Evolutionary conservation across 1,284 basidiomycete genomes (phyloP), one percentile per base, ranked within the genome.

Genomic region (Anthracocystis setariae): DNA sequence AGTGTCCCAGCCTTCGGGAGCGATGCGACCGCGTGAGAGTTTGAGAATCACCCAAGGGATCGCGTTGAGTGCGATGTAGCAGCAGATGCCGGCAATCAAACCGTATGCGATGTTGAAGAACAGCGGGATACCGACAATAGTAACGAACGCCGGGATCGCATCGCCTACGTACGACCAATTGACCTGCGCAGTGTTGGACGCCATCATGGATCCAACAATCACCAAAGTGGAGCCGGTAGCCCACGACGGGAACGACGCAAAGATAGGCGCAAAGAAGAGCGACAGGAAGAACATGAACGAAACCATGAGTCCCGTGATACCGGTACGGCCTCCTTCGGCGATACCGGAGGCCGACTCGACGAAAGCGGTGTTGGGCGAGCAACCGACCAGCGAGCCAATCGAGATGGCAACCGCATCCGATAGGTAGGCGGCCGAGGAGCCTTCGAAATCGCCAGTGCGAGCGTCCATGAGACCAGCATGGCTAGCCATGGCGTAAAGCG

Each of bases 161-260:
- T 94, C 92, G 25, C 92, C 79, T 9, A 92, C 39, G 90, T 87
- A 94, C 80, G 90, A 87, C 92, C 92, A 94, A 84, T 93, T 94
- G 84, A 94, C 90, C 59, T 92, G 90, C 38, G 89, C 87, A 13
- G 91, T 90, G 79, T 92, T 93, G 78, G 90, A 87, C 80, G 92
- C 92, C 92, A 94, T 94, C 81, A 94, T 86, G 24, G 90, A 91
- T 23, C 92, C 92, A 37, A 93, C 92, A 63, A 94, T 90, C 63
- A 92, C 88, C 46, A 94, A 85, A 5, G 92, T 92, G 60, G 91
- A 90, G 7, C 92, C 92, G 0, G 92, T 94, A 1, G 92, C 92
- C 91, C 92, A 94, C 0, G 89, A 78, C 0, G 92, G 92, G 67
- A 94, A 92, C 18, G 90, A 91, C 17, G 91, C 90, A 73, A 94